phyloP scores from a whole-genome alignment of 2,329 filamentous ascomycete genomes.

The Dactylella cylindrospora region DNA sequence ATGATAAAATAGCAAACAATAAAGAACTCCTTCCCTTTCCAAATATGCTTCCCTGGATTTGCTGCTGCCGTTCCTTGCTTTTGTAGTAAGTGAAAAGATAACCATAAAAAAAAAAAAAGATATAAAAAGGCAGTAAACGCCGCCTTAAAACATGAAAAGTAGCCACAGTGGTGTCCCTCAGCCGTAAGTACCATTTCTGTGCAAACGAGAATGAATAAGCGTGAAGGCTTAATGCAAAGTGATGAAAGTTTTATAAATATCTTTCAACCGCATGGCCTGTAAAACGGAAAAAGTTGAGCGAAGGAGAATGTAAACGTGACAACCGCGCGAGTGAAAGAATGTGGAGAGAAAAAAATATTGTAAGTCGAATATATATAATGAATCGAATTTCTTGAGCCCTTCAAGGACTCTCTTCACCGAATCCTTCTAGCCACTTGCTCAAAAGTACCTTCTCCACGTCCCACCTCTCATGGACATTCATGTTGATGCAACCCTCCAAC shows the following conservation, averaged over 20 bases:
- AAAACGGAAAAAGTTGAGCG: constrained; percentile 5
- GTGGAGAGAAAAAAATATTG: not conserved
- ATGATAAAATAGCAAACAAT: constrained; percentile 5
- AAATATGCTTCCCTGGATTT: not conserved
- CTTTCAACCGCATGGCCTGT: constrained; percentile 47
- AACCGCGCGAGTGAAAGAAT: constrained; percentile 10
- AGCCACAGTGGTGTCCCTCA: too few species aligned
- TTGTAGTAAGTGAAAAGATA: constrained; percentile 1
- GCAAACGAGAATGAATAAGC: not conserved
- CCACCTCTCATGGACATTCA: constrained; percentile 61
- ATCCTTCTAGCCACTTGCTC: constrained; percentile 59
- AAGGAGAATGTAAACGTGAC: constrained; percentile 2
- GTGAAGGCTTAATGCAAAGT: not conserved
- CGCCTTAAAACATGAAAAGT: not conserved
- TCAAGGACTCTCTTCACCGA: constrained; percentile 46
- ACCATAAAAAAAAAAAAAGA: constrained; percentile 7
- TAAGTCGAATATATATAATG: constrained; percentile 4
- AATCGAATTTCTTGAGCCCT: constrained; percentile 1
- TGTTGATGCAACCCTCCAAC: constrained; percentile 62
- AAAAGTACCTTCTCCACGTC: constrained; percentile 60
- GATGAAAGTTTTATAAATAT: constrained; percentile 52
- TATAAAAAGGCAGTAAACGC: constrained; percentile 16
- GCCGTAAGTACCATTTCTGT: too few species aligned
- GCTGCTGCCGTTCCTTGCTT: not conserved
- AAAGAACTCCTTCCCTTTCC: not conserved